Base-by-base conservation (phyloP, 805 yeast genomes). In the Yamadazyma ubonensis region DNA sequence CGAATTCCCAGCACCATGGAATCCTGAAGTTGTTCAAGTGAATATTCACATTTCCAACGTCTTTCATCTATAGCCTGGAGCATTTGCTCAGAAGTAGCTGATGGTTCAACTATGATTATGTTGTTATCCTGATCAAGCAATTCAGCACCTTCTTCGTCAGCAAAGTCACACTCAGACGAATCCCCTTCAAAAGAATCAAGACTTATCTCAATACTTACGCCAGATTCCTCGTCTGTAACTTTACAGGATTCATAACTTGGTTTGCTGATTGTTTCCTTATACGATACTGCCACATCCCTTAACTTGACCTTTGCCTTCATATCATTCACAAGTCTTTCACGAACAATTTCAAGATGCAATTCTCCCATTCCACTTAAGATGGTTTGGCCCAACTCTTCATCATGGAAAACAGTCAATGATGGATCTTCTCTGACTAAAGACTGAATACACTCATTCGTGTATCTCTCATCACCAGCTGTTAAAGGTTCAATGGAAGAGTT, bases 281-380 rank as follows among this genome's bases (percentile, higher is more conserved):
- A 91, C 0, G 97, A 85, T 4, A 93, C 96, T 67, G 81, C 86
- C 15, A 93, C 86, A 38, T 82, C 81, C 33, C 96, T 89, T 28
- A 88, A 72, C 22, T 81, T 81, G 1, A 86, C 84, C 41, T 82
- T 79, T 2, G 95, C 96, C 57, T 83, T 83, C 73, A 89, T 71
- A 42, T 88, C 96, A 30, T 76, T 76, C n/a, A 86, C 63, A 29
- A 89, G 71, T 40, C 97, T 71, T 52, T 87, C 93, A 34, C 72
- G 73, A 1, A 93, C 85, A 49, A 93, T 89, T 50, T 93, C 98
- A 36, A 93, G 70, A 63, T 93, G 99, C 34, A 93, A 70, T 55
- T 93, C 98, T 29, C 99, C 99, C 98, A 91, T 91, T 22, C 99
- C 99, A 14, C 96, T 81, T 21, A 93, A 62, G 19, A 90, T 75